Base-by-base conservation (phyloP, 2,329 filamentous ascomycete species). In the Camillea tinctor region DNA sequence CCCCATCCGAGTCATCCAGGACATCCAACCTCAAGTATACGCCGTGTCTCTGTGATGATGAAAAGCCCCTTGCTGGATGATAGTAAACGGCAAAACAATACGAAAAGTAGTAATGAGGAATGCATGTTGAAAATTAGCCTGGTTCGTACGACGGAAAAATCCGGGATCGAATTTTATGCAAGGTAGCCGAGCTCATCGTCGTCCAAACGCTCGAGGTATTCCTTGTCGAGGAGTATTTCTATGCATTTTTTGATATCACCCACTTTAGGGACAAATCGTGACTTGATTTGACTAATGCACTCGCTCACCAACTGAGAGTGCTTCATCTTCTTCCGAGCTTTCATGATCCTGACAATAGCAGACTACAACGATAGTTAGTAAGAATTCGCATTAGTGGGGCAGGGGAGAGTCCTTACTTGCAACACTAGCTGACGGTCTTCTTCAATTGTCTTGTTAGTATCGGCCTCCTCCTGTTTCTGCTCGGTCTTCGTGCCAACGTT, bases 191-290 rank as follows among this genome's bases (percentile, higher is more conserved):
- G 84, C 73, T 97, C 93, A 72, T 98, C 95, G 57, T 92, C 93
- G 53, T 98, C 95, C 60, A 98, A 80, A 59, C 95, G 91, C 81
- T 99, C 95, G 54, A 99, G 86, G 72, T 99, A 99, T 76, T 99
- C 95, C 82, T 99, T 99, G 82, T 99, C 95, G 66, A 99, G 88
- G 49, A 99, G 84, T 66, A 97, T 97, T 77, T 99, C 95, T 74
- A 99, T 98, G 77, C 95, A 97, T 81, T 98, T 99, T 83, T 99
- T 99, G 85, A 99, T 99, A 69, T 99, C 95, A 17, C 87, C 83
- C 26, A 99, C 85, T 79, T 96, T 96, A 49, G 95, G 95, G 60
- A 93, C 88, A 77, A 99, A 99, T 49, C 95, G 91, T 50, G 88
- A 88, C 74, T 91, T 92, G 75, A 99, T 97, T 77, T 98, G 95